A percentile compares a stretch with the other conserved stretches of the same genome.
Conservation (phyloP, 2,329 filamentous ascomycete genomes). For the Beauveria rudraprayagi region DNA sequence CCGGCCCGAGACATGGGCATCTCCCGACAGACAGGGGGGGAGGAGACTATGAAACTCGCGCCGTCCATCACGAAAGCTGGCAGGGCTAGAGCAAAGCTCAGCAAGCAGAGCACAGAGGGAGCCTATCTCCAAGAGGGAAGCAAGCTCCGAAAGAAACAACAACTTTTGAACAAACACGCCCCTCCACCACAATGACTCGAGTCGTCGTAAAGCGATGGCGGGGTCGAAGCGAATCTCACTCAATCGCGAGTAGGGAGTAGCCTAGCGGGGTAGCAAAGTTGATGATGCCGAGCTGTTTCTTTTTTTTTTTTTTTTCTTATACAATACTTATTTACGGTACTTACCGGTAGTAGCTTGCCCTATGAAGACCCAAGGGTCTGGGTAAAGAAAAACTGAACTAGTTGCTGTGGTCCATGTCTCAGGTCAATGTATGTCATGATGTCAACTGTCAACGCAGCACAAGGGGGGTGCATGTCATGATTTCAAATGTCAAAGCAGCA, state of each 20-base stretch:
- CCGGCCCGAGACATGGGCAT: constrained; percentile 2
- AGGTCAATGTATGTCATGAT: not conserved
- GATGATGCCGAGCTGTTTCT: not conserved
- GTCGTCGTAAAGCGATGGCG: not conserved
- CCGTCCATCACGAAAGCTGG: too few relatives aligned
- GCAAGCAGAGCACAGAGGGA: not conserved
- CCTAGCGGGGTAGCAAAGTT: not conserved
- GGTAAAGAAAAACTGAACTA: not conserved
- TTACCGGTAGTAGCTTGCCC: not conserved
- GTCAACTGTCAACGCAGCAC: not conserved
- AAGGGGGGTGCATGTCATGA: not conserved
- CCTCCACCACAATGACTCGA: not conserved
- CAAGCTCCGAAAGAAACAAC: not conserved
- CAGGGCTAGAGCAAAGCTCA: not conserved
- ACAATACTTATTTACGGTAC: too few relatives aligned
- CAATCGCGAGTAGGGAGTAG: not conserved
- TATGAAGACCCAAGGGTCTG: not conserved
- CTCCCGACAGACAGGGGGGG: not conserved
- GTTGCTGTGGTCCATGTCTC: not conserved
- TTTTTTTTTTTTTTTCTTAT: too few relatives aligned
- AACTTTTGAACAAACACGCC: not conserved
- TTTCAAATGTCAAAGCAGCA: not conserved
- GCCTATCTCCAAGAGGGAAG: not conserved
- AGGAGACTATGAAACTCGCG: not conserved
- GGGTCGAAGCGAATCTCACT: not conserved